Base-by-base conservation (phyloP, 164 flowering plant genomes). In the Vitis rotundifolia region DNA sequence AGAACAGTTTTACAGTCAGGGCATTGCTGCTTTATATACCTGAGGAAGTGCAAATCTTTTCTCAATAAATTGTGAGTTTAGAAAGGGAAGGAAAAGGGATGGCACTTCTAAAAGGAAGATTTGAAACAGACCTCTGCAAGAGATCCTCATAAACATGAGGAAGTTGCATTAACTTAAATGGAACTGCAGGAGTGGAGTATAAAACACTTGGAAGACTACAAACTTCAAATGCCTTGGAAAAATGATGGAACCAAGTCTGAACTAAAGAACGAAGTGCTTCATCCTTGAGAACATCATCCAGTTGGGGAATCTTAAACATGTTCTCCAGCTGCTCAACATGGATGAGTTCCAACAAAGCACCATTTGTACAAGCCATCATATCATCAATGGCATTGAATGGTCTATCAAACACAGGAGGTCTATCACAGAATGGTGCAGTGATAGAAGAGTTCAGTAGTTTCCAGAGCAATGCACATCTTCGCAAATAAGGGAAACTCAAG, bases 131-230 rank as follows among this genome's bases (percentile, higher is more conserved):
- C 99, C 97, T 93, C 80, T 90, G 92, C 81, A 95, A 78, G 56
- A 91, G 86, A 80, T 93, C 97, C 75, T 95, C 97, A 81, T 93
- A 95, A 48, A 95, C 66, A 70, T 78, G 76, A 58, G 99, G 99
- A 66, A 95, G 83, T 18, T 57, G 75, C 90, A 91, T 87, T 78
- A 95, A 80, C 77, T 78, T 84, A 81, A 90, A 89, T 26, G 98
- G 97, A 75, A 87, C 86, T 51, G 86, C 93, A 31, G 97, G 99
- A 26, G 84, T 81, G 52, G 61, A 73, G 63, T 80, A 78, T 61
- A 90, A 68, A 58, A 57, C 62, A 22, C 67, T 44, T 31, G 68
- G 75, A 65, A 69, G 71, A 26, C 68, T 69, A 60, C 68, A 77
- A 68, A 49, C 59, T 71, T 77, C 77, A 77, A 58, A 80, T 44